These are phyloP conservation scores for Tylopilus felleus DNA, from an alignment of 768 basidiomycete species.

Conservation along the genomic window DNA sequence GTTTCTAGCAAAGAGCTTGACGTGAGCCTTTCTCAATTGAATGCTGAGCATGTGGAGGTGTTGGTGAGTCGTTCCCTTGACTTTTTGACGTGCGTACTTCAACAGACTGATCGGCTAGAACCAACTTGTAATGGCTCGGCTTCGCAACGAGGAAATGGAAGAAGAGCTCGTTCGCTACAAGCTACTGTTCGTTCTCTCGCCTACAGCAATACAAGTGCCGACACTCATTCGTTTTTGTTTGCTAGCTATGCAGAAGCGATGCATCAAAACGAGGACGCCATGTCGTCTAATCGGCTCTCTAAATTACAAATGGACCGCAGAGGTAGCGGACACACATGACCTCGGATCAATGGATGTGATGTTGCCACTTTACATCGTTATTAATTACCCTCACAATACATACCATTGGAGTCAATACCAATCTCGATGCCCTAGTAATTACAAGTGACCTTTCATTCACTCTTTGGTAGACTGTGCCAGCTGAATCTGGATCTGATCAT, in stretches of 20 bases:
- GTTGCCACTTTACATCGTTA: neutral
- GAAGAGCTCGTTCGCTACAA: conserved; percentile 93
- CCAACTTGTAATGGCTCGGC: conserved; percentile 82
- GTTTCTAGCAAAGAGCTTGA: conserved; percentile 74
- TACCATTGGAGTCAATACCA: conserved; percentile 13
- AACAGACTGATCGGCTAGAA: conserved; percentile 52
- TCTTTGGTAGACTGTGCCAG: conserved; percentile 13
- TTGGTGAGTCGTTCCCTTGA: conserved; percentile 42
- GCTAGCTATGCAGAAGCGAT: conserved; percentile 68
- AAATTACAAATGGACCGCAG: conserved; percentile 13
- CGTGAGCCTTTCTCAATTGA: conserved; percentile 70
- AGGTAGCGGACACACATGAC: conserved; percentile 20
- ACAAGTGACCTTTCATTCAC: conserved; percentile 5
- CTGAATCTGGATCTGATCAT: conserved; percentile 15
- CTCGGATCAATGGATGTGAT: neutral
- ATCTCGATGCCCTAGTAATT: neutral
- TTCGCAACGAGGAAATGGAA: conserved; percentile 92
- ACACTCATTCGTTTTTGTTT: neutral
- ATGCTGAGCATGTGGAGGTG: conserved; percentile 76
- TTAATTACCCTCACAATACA: conserved; percentile 8
- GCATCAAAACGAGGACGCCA: conserved; percentile 71
- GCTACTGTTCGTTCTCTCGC: conserved; percentile 51
- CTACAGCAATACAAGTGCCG: neutral
- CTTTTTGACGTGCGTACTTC: conserved; percentile 13
- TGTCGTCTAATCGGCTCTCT: conserved; percentile 62